These are phyloP conservation scores for Leishmania arabica DNA, from an alignment of 208 protist genomes.

Conservation along the genomic window DNA sequence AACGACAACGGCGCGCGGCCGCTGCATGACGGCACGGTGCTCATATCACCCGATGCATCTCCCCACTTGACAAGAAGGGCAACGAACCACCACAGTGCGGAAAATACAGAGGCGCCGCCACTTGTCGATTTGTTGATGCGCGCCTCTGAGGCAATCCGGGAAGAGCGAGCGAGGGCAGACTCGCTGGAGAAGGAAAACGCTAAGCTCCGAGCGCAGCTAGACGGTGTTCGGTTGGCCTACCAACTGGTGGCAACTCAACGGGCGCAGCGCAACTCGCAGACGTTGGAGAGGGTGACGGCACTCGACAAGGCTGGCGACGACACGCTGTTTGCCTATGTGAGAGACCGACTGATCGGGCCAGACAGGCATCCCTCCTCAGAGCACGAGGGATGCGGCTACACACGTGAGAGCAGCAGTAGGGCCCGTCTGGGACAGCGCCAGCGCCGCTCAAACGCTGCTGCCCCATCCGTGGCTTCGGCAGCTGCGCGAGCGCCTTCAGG, in stretches of 20 bases:
- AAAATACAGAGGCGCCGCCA: not conserved
- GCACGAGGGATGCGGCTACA: not conserved
- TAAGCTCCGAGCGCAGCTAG: constrained; percentile 20
- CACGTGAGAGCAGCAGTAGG: not conserved
- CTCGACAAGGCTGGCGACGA: not conserved
- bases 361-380: not conserved
- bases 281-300: not conserved
- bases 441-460: not conserved
- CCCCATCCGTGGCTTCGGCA: not conserved
- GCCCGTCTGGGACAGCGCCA: not conserved
- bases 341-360: not conserved
- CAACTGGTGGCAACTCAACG: constrained; percentile 8
- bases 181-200: constrained; percentile 24
- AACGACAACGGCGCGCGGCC: not conserved
- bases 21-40: not conserved
- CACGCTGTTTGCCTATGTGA: constrained; percentile 13
- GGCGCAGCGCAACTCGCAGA: not conserved
- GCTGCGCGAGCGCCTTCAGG: not conserved
- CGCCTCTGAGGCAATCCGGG: constrained; percentile 29
- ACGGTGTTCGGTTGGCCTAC: constrained; percentile 16
- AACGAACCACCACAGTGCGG: not conserved
- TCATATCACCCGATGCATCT: constrained; percentile 17
- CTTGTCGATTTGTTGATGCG: constrained; percentile 23
- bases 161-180: constrained; percentile 22
- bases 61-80: not conserved